phyloP scores from a whole-genome alignment of 768 basidiomycete genomes.

The Lactarius evosmus region DNA sequence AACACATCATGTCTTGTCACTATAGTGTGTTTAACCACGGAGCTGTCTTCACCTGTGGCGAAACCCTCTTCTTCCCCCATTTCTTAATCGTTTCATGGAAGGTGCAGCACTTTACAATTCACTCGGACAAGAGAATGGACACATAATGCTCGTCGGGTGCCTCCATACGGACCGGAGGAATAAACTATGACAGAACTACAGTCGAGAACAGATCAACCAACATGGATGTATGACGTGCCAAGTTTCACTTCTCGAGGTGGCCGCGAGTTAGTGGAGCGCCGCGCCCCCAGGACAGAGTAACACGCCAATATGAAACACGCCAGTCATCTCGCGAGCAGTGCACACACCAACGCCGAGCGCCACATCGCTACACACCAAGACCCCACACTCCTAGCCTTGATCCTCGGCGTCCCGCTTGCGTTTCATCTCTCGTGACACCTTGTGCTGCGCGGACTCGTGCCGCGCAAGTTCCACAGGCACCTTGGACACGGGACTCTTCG shows the following conservation, averaged over 20 bases:
- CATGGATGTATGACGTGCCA: background rate
- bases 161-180: background rate
- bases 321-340: background rate
- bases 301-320: background rate
- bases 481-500: constrained; percentile 90
- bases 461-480: constrained; percentile 84
- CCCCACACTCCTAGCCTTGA: constrained; percentile 32
- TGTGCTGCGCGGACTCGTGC: constrained; percentile 89
- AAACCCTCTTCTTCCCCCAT: background rate
- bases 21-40: background rate
- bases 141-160: background rate
- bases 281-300: background rate
- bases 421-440: constrained; percentile 93
- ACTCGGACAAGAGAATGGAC: background rate
- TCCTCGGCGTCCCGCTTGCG: constrained; percentile 86
- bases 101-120: background rate
- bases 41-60: background rate
- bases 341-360: background rate
- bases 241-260: background rate
- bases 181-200: background rate
- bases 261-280: background rate
- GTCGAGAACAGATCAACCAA: background rate
- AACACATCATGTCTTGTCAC: background rate
- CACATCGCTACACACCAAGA: background rate
- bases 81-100: background rate